Evolutionary conservation across 441 rosid genomes (phyloP), one percentile per base, ranked within the genome.

Genomic region (Erodium trifolium): DNA sequence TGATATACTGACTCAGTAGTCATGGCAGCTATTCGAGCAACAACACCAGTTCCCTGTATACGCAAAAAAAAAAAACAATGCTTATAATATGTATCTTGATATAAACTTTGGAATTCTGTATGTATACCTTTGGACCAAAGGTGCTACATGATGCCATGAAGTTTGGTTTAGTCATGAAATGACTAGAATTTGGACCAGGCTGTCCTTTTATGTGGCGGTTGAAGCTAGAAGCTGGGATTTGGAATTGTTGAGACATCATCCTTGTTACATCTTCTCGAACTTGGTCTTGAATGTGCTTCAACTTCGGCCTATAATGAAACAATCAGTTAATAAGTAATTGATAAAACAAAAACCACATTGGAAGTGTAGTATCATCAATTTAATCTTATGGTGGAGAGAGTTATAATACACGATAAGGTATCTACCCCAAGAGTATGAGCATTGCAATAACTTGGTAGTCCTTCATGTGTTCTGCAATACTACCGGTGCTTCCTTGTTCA

Each of bases 1-100:
- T 80, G 84, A 82, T 92, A 90, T 5, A 89, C 97, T n/a, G 92
- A 82, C 73, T 94, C 99, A 0, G 98, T 90, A 5, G 91, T 87
- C 68, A 71, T 79, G 12, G 98, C 86, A 73, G 91, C 97, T 65
- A 94, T 68, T 45, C 98, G 87, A 66, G 86, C 82, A 12, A 93
- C 86, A 64, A 85, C 63, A 51, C 98, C 98, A 14, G 73, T 77
- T 69, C 87, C 97, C 99, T 94, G 82, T 47, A 76, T 31, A 3
- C 3, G 34, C 34, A 31, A 31, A 31, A 2, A 31, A 31, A 31
- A 31, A 2, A 31, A 23, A 2, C 34, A 31, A 31, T 31, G 34
- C 34, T 31, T 31, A 31, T 31, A 31, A 31, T 31, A 31, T 31
- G 0, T 31, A 31, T 31, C 34, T 31, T 31, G 3, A 31, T 31